Evolutionary conservation across 2,329 filamentous ascomycete species (phyloP).

Genomic region (Byssochlamys sp.): DNA sequence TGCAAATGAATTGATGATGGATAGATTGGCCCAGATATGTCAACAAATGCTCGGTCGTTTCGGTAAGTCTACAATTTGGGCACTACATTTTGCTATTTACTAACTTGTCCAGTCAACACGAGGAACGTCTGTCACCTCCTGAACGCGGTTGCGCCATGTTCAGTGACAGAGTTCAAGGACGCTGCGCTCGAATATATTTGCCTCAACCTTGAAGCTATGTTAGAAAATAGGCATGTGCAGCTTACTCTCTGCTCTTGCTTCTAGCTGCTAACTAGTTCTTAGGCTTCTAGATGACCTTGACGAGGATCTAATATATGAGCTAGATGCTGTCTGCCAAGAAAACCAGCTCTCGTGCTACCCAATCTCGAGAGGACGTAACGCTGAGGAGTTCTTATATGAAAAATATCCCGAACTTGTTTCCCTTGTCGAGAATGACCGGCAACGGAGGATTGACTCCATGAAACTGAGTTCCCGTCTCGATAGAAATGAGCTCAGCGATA

Average conservation of each 20-base stretch:
- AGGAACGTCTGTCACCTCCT: slow-evolving; percentile 78
- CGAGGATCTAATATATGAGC: slow-evolving; percentile 66
- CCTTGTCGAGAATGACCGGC: slow-evolving; percentile 36
- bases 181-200: slow-evolving; percentile 84
- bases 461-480: slow-evolving; percentile 54
- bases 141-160: slow-evolving; percentile 76
- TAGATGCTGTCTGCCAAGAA: slow-evolving; percentile 68
- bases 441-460: slow-evolving; percentile 66
- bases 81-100: not conserved
- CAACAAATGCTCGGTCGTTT: slow-evolving; percentile 75
- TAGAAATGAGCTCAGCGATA: slow-evolving; percentile 59
- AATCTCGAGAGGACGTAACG: slow-evolving; percentile 64
- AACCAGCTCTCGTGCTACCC: slow-evolving; percentile 74
- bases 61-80: slow-evolving; percentile 35
- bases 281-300: slow-evolving; percentile 75
- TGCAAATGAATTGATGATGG: slow-evolving; percentile 91
- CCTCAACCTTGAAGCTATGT: slow-evolving; percentile 78
- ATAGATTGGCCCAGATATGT: slow-evolving; percentile 79
- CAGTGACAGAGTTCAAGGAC: slow-evolving; percentile 75
- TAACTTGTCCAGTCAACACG: slow-evolving; percentile 51
- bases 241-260: not conserved
- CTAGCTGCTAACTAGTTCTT: slow-evolving; percentile 8
- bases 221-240: slow-evolving; percentile 64
- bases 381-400: slow-evolving; percentile 45
- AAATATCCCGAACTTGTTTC: slow-evolving; percentile 37